phyloP scores from a whole-genome alignment of 768 basidiomycete genomes.

The Paxillus ammoniavirescens region DNA sequence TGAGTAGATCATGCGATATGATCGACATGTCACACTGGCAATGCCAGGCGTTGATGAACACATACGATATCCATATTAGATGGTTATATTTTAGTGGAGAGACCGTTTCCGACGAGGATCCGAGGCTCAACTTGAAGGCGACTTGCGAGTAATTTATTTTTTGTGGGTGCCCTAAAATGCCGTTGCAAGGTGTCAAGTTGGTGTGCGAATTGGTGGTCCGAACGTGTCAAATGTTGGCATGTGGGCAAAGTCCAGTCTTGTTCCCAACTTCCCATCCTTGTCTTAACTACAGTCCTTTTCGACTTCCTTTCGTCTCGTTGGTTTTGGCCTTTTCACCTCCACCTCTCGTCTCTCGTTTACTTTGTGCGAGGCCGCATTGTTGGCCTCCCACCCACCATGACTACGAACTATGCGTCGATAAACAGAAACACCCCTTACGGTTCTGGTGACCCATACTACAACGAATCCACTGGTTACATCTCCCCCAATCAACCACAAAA shows the following conservation, averaged over 20 bases:
- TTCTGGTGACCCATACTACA: conserved; percentile 68
- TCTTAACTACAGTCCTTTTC: not conserved
- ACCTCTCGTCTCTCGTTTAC: conserved; percentile 24
- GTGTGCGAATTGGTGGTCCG: conserved; percentile 7
- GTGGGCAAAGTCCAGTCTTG: conserved; percentile 12
- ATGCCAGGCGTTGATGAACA: too few relatives aligned
- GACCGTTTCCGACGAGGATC: not conserved
- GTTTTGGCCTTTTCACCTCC: conserved; percentile 10
- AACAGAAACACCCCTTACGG: conserved; percentile 44
- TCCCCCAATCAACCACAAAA: conserved; percentile 46
- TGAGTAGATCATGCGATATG: not conserved
- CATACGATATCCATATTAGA: not conserved
- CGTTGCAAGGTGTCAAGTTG: conserved; percentile 1
- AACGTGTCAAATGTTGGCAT: not conserved
- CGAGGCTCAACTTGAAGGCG: not conserved
- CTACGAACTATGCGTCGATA: conserved; percentile 37
- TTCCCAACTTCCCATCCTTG: not conserved
- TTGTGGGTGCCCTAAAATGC: not conserved
- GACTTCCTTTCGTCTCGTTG: conserved; percentile 19
- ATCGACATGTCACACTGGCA: too few relatives aligned
- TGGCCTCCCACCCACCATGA: conserved; percentile 34
- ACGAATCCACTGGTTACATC: conserved; percentile 68
- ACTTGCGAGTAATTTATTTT: not conserved
- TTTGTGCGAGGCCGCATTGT: conserved; percentile 6
- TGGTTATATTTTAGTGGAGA: too few relatives aligned